Evolutionary conservation across 2,329 filamentous ascomycete species (phyloP), one percentile per base, ranked within the genome.

Genomic region (Zasmidium citrigriseum): DNA sequence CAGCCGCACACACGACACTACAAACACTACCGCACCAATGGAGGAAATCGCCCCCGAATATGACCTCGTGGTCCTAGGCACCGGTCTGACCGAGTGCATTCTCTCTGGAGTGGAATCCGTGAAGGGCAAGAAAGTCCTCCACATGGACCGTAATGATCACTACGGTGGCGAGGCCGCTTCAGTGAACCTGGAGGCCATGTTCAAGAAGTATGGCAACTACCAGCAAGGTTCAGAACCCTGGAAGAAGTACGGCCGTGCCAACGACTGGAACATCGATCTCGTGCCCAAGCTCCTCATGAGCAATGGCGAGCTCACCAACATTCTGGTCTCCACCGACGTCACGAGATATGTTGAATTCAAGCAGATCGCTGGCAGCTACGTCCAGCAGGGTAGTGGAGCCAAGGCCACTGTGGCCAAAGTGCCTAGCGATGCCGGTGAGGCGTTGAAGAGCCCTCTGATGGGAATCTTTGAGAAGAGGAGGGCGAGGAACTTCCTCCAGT

Each of bases 231-330:
- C 92, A 73, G 90, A 97, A 82, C 93, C 93, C 67, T 98, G 95
- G 95, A 93, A 96, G 83, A 93, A 96, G 79, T 98, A 97, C 77
- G 93, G 93, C 70, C 89, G 95, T 60, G 83, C 88, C 75, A 97
- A 97, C 80, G 93, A 98, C 84, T 99, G 95, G 95, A 98, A 97
- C 83, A 96, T 99, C 78, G 96, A 99, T 75, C 85, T 99, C 62
- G 93, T 99, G 50, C 93, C 95, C 68, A 99, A 99, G 84, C 88
- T 99, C 72, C 86, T 99, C 77, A 98, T 99, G 93, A 92, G 93
- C 60, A 96, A 96, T 64, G 95, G 95, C 77, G 93, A 99, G 81
- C 83, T 99, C 74, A 98, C 93, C 76, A 98, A 98, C 80, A 97
- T 99, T 73, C 87, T 99, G 73, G 92, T 97, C 64, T 96, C 93